phyloP scores from a whole-genome alignment of 768 basidiomycete species.

The Sporobolomyces pararoseus region DNA sequence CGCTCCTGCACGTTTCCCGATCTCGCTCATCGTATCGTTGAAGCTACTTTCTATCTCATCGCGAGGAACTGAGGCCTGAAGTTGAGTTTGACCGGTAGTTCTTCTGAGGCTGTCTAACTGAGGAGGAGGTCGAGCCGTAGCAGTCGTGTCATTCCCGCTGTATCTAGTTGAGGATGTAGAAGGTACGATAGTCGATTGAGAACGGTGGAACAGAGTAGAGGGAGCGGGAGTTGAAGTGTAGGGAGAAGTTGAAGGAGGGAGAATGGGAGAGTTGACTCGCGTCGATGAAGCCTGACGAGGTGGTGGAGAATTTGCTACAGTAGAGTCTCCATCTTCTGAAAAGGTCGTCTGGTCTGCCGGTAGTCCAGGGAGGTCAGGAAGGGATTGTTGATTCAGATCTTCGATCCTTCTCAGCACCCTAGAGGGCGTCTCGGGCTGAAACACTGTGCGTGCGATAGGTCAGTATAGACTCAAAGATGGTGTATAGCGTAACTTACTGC shows the following conservation, averaged over 20 bases:
- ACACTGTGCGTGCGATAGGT: slow-evolving; percentile 31
- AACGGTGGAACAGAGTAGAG: slow-evolving; percentile 5
- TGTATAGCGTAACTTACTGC: not conserved
- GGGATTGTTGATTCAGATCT: slow-evolving; percentile 13
- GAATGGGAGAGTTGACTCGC: not conserved
- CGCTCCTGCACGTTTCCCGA: not conserved
- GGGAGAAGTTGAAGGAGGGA: slow-evolving; percentile 8
- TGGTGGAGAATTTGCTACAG: slow-evolving; percentile 25
- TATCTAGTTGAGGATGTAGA: not conserved
- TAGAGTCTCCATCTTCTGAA: slow-evolving; percentile 36
- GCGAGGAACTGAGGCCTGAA: not conserved
- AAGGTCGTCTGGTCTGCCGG: slow-evolving; percentile 25
- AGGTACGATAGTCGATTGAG: slow-evolving; percentile 21
- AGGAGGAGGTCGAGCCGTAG: slow-evolving; percentile 17
- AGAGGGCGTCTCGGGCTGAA: slow-evolving; percentile 38
- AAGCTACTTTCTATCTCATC: slow-evolving; percentile 3
- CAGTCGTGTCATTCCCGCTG: slow-evolving; percentile 20
- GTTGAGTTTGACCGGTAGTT: too few species aligned
- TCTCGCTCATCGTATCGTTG: slow-evolving; percentile 15
- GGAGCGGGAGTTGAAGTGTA: slow-evolving; percentile 29
- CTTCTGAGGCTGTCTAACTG: slow-evolving; percentile 12
- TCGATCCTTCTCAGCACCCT: slow-evolving; percentile 31
- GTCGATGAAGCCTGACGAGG: not conserved
- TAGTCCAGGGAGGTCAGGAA: slow-evolving; percentile 33
- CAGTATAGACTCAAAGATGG: not conserved